A percentile compares a stretch with the other conserved stretches of the same genome.
These are phyloP conservation scores for Diatrype stigma DNA, from an alignment of 2,329 filamentous ascomycete genomes.

Conservation along the genomic window DNA sequence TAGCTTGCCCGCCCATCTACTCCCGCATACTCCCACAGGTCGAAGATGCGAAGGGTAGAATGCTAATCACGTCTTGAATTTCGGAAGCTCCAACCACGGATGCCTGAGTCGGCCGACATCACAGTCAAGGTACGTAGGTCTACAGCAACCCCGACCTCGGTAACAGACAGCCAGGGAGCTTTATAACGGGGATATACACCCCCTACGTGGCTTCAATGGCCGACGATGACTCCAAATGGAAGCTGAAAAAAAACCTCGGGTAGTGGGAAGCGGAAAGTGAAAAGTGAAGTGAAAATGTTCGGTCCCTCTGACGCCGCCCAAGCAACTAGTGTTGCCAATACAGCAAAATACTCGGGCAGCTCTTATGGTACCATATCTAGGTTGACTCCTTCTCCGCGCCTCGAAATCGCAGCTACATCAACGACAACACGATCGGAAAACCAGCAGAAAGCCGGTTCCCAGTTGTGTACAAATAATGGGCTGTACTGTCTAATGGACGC, in stretches of 20 bases:
- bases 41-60: too few species aligned
- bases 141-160: neutral
- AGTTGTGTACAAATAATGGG: conserved; percentile 57
- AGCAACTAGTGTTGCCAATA: conserved; percentile 50
- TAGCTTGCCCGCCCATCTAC: neutral
- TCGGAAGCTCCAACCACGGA: too few species aligned
- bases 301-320: conserved; percentile 82
- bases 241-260: neutral
- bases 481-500: conserved; percentile 86
- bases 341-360: conserved; percentile 57
- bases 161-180: neutral
- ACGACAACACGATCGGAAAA: conserved; percentile 46
- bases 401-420: conserved; percentile 54
- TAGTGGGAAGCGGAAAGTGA: neutral
- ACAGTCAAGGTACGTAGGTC: neutral
- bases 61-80: too few species aligned
- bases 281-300: conserved; percentile 47
- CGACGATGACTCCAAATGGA: too few species aligned
- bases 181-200: neutral
- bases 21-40: too few species aligned
- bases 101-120: too few species aligned
- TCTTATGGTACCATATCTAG: conserved; percentile 61
- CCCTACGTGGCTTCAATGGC: neutral
- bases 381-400: conserved; percentile 40
- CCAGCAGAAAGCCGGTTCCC: conserved; percentile 65